Evolutionary conservation across 345 rosid genomes (phyloP).

Genomic region (Brassica cretica): DNA sequence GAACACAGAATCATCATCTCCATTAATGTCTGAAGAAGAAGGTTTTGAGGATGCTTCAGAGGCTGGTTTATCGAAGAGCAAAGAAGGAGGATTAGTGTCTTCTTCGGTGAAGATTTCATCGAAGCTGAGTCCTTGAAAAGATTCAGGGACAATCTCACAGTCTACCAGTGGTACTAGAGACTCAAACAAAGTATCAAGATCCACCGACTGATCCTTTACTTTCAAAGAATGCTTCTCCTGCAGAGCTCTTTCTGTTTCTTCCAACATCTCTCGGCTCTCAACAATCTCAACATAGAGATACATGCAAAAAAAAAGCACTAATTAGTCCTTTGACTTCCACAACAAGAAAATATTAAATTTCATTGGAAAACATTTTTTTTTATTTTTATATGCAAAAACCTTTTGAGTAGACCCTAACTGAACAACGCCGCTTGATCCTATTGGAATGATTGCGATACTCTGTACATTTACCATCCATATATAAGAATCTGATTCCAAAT

Average conservation of each 20-base stretch:
- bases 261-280: constrained; percentile 59
- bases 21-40: constrained; percentile 5
- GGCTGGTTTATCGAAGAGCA: constrained; percentile 12
- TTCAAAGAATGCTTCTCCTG: constrained; percentile 43
- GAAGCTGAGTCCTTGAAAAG: constrained; percentile 43
- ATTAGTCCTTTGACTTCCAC: constrained; percentile 26
- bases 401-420: constrained; percentile 79
- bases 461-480: constrained; percentile 37
- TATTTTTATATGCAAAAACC: constrained; percentile 47
- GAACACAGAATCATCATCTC: constrained; percentile 37
- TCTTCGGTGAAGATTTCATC: constrained; percentile 42
- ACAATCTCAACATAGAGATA: constrained; percentile 43
- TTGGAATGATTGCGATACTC: constrained; percentile 74
- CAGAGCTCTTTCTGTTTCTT: constrained; percentile 53
- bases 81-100: constrained; percentile 42
- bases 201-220: constrained; percentile 37
- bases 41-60: not conserved
- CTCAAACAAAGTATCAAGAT: constrained; percentile 59
- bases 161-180: constrained; percentile 44
- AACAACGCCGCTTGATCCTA: constrained; percentile 64
- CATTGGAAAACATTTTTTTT: not conserved
- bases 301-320: not conserved
- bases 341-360: not conserved
- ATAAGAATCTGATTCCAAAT: constrained; percentile 23
- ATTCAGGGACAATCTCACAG: constrained; percentile 41